Conservation (phyloP, 2,329 filamentous ascomycete species). For the Tricladium varicosporioides region DNA sequence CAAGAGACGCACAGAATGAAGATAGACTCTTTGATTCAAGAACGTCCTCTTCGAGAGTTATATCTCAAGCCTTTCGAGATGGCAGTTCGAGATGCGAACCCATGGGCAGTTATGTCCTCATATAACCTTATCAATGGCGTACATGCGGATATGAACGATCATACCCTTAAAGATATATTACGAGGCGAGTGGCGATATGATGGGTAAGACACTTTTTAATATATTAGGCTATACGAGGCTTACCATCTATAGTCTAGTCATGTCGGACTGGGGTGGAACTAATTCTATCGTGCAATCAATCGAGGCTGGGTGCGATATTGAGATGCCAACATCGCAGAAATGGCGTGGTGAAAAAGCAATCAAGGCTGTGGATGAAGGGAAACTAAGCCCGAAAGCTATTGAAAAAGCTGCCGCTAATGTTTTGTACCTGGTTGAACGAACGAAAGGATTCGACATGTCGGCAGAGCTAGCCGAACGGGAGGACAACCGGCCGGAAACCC, state of each 20-base stretch:
- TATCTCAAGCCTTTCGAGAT: conserved; percentile 77
- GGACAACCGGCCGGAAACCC: conserved; percentile 56
- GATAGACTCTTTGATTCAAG: conserved; percentile 61
- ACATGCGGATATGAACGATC: conserved; percentile 56
- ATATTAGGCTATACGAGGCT: not conserved
- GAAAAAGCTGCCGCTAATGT: conserved; percentile 59
- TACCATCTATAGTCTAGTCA: conserved; percentile 43
- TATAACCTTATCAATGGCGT: conserved; percentile 67
- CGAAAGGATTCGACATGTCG: conserved; percentile 58
- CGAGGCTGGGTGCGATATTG: conserved; percentile 55
- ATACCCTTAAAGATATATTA: conserved; percentile 55
- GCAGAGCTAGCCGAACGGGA: conserved; percentile 56
- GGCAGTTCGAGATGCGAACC: conserved; percentile 64
- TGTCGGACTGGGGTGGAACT: conserved; percentile 58
- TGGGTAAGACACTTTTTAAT: conserved; percentile 41
- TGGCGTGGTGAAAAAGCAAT: conserved; percentile 58
- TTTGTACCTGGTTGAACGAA: conserved; percentile 57
- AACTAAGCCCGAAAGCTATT: conserved; percentile 47
- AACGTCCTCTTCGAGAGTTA: conserved; percentile 65
- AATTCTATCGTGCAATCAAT: conserved; percentile 57
- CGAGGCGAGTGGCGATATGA: conserved; percentile 63
- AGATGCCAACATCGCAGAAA: conserved; percentile 56
- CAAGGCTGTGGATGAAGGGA: conserved; percentile 48
- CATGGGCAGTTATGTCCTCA: conserved; percentile 68
- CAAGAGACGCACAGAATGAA: conserved; percentile 67